These are phyloP conservation scores for Asterophora parasitica DNA, from an alignment of 768 basidiomycete genomes.

Conservation along the genomic window DNA sequence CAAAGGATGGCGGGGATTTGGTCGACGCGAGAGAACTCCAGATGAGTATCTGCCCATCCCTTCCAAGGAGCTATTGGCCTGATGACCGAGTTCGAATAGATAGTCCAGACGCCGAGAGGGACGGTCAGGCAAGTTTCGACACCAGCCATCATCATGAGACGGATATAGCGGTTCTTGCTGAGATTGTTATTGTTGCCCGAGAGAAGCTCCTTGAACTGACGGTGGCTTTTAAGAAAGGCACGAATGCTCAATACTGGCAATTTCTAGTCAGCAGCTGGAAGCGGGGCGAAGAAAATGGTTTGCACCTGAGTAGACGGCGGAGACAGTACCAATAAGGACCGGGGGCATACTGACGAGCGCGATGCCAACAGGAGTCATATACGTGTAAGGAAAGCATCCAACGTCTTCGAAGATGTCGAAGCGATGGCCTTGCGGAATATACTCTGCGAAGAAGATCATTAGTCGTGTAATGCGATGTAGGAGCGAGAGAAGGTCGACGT, in stretches of 20 bases:
- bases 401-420: slow-evolving; percentile 43
- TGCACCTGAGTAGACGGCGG: slow-evolving; percentile 36
- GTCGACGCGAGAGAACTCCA: slow-evolving; percentile 37
- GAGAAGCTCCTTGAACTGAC: slow-evolving; percentile 35
- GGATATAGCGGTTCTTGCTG: slow-evolving; percentile 42
- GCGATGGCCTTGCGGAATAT: slow-evolving; percentile 40
- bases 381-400: slow-evolving; percentile 39
- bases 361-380: slow-evolving; percentile 31
- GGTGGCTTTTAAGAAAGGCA: slow-evolving; percentile 31
- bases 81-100: slow-evolving; percentile 21
- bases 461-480: neutral
- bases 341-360: slow-evolving; percentile 35
- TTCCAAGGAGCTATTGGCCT: slow-evolving; percentile 33
- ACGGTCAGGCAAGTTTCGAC: slow-evolving; percentile 35
- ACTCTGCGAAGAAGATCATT: slow-evolving; percentile 27
- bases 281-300: neutral
- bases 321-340: slow-evolving; percentile 32
- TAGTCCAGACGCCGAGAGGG: slow-evolving; percentile 28
- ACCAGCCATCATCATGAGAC: slow-evolving; percentile 43
- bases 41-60: slow-evolving; percentile 52
- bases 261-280: neutral
- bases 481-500: neutral
- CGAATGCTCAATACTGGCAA: slow-evolving; percentile 26
- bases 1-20: slow-evolving; percentile 35
- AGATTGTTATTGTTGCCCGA: slow-evolving; percentile 30